A percentile compares a stretch with the other conserved stretches of the same genome.
Conservation (phyloP, 2,329 filamentous ascomycete genomes). For the Aureobasidium subglaciale region DNA sequence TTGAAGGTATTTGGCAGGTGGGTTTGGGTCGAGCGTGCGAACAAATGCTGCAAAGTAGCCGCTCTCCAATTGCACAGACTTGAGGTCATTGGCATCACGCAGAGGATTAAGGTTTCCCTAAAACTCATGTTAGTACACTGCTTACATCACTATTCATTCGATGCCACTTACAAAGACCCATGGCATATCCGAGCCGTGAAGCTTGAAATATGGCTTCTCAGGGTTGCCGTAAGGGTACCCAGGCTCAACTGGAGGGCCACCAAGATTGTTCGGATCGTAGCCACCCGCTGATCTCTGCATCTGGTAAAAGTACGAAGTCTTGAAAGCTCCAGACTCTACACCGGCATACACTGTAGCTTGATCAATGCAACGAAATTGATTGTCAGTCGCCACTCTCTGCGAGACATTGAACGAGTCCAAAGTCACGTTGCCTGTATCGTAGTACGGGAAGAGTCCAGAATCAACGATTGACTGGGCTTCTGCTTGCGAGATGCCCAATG, state of each 20-base stretch:
- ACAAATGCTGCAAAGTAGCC: slow-evolving; percentile 48
- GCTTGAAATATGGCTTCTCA: slow-evolving; percentile 47
- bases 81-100: slow-evolving; percentile 46
- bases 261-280: slow-evolving; percentile 47
- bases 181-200: slow-evolving; percentile 48
- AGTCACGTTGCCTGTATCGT: slow-evolving; percentile 43
- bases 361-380: slow-evolving; percentile 53
- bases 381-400: slow-evolving; percentile 51
- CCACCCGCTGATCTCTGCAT: slow-evolving; percentile 51
- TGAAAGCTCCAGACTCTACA: slow-evolving; percentile 39
- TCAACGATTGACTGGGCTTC: slow-evolving; percentile 37
- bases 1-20: slow-evolving; percentile 37
- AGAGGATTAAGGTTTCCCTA: slow-evolving; percentile 32
- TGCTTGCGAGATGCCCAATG: slow-evolving; percentile 38
- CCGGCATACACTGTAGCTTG: slow-evolving; percentile 51
- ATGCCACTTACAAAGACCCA: slow-evolving; percentile 48
- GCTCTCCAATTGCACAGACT: slow-evolving; percentile 38
- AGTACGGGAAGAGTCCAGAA: slow-evolving; percentile 45
- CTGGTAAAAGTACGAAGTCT: slow-evolving; percentile 52
- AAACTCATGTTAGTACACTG: slow-evolving; percentile 13
- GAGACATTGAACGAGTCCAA: slow-evolving; percentile 51
- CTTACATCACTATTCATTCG: not conserved
- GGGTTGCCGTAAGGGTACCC: slow-evolving; percentile 41
- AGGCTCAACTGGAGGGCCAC: slow-evolving; percentile 38
- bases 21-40: slow-evolving; percentile 46